Base-by-base conservation (phyloP, 2,329 filamentous ascomycete genomes). In the Colletotrichum sp. region DNA sequence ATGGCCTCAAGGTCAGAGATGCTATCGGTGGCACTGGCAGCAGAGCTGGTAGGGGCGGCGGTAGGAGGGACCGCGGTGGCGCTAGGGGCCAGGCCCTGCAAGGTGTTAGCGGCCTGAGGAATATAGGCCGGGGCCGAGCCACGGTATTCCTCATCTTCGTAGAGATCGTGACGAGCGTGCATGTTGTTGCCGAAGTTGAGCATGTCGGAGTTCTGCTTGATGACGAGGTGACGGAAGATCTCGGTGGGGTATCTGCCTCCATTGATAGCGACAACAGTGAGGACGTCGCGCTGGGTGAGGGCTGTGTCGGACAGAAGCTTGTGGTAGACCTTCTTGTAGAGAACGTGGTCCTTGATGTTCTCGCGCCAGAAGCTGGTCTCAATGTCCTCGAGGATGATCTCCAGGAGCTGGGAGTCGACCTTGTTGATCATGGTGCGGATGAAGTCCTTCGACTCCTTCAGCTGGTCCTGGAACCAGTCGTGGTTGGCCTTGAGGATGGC, bases 371-470 rank as follows among this genome's bases (percentile, higher is more conserved):
- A 75, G 59, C 38, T 63, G 34, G 56, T 71, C 36, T 77, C 76
- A 30, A 78, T 56, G 34, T 76, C 73, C 8, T 71, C 63, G 6
- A 77, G 74, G 2, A 70, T 65, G 24, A 79, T 76, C 28, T 80
- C 77, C 2, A 77, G 71, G 3, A 77, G 69, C 48, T 76, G 26
- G 6, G 30, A 62, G 16, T 76, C 70, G 14, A 63, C 24, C 26
- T 52, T 65, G 10, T 66, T 48, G 55, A 75, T 62, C 21, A 72
- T 30, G 12, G 28, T 65, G 18, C 62, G 64, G 18, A 76, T 59
- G 30, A 69, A 75, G 21, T 13, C n/a, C 32, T 30, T 65, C n/a
- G 70, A 67, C 14, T 36, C 28, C 9, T n/a, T 26, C 32, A 76
- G 48, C 34, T 62, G 28, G 30, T 74, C 69, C n/a, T 63, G 58